Base-by-base conservation (phyloP, 1,139 yeast species). In the Yamadazyma pseudoaaseri region DNA sequence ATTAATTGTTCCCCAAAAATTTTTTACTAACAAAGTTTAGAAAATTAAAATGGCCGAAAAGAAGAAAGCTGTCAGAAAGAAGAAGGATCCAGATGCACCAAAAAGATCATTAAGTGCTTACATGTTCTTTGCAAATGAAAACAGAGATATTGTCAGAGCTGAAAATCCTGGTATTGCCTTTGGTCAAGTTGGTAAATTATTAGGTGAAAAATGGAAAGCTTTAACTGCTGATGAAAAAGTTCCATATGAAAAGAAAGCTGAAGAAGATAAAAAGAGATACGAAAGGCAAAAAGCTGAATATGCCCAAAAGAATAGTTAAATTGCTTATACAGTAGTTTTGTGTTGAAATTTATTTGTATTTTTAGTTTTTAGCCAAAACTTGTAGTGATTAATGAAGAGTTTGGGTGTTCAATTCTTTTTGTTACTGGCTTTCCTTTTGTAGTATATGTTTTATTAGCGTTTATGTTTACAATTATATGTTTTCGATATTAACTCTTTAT, bases 81-180 rank as follows among this genome's bases (percentile, higher is more conserved):
- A 70, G 74, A 70, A 70, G 73, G 97, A 92, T 69, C 97, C 97
- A 71, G 90, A 90, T 67, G 98, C 98, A 47, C 98, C 98, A 63
- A 92, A 92, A 86, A 84, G 97, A 68, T 87, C 97, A 24, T 73
- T 92, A 60, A 87, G 97, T 43, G 97, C 97, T 37, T 92, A 92
- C 81, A 90, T 92, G 97, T 90, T 86, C 78, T 92, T 90, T 59
- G 97, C 98, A 54, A 89, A 87, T 60, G 97, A 89, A 58, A 85
- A 86, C 79, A 89, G 97, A 74, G 97, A 90, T 65, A 78, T 80
- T 48, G 96, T 92, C 52, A 79, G 95, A 65, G 81, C 92, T 44
- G 96, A 89, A 64, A 86, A 90, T 77, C 96, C 96, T 49, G 95
- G 95, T 61, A 85, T 86, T 53, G 67, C 90, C 34, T 89, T 90